These are phyloP conservation scores for Colletotrichum karsti DNA, from an alignment of 2,329 filamentous ascomycete genomes.

Conservation along the genomic window DNA sequence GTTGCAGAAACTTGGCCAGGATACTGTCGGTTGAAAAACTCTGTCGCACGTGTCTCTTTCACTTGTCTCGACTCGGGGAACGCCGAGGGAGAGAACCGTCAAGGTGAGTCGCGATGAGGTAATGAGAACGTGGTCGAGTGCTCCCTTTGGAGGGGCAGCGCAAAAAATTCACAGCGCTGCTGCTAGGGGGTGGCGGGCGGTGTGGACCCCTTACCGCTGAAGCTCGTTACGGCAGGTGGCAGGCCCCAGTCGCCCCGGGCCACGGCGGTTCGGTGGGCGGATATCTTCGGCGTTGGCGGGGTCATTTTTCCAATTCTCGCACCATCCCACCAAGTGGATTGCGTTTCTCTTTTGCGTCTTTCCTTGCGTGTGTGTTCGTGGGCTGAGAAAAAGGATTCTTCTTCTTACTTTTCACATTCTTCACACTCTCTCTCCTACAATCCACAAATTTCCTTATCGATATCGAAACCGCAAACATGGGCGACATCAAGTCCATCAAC, in stretches of 20 bases:
- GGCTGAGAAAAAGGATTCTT: neutral
- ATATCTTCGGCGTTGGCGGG: slow-evolving; percentile 31
- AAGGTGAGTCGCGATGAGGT: slow-evolving; percentile 9
- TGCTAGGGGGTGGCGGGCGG: neutral
- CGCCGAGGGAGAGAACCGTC: neutral
- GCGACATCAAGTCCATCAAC: slow-evolving; percentile 27
- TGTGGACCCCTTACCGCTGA: neutral
- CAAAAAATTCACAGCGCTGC: neutral
- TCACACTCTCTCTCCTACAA: neutral
- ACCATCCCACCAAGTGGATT: slow-evolving; percentile 26
- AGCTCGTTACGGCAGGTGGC: neutral
- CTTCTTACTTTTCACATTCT: neutral
- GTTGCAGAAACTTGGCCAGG: neutral
- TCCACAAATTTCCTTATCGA: neutral
- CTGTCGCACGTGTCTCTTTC: neutral
- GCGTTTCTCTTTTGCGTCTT: slow-evolving; percentile 24
- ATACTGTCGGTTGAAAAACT: neutral
- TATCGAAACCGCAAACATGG: slow-evolving; percentile 20
- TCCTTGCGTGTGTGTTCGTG: neutral
- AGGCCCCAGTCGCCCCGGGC: neutral
- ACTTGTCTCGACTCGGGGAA: slow-evolving; percentile 5
- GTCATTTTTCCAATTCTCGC: slow-evolving; percentile 22
- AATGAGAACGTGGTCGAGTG: slow-evolving; percentile 8
- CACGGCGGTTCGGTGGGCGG: slow-evolving; percentile 10
- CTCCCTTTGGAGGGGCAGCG: slow-evolving; percentile 3